Percentiles rank a stretch among this genome's conserved stretches.
phyloP scores from a whole-genome alignment of 371 early-diverging fungal species.

The Coemansia sp. region DNA sequence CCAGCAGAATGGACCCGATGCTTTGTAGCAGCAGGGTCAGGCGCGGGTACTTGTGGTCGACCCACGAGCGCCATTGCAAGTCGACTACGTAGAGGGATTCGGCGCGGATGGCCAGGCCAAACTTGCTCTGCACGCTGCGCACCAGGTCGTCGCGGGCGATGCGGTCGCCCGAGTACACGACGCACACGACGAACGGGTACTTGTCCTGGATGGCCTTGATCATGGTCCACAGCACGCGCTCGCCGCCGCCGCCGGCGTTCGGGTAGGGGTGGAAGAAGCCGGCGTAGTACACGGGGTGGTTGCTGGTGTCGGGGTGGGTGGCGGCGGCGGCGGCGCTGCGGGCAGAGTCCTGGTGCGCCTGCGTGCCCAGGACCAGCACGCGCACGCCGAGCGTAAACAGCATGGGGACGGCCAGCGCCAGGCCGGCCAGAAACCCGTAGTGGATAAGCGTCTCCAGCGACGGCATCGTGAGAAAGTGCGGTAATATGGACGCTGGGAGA shows the following conservation, averaged over 20 bases:
- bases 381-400: slow-evolving; percentile 17
- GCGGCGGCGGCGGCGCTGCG: neutral
- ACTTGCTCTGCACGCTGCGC: slow-evolving; percentile 54
- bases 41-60: slow-evolving; percentile 74
- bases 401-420: slow-evolving; percentile 11
- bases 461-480: slow-evolving; percentile 7
- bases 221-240: slow-evolving; percentile 91
- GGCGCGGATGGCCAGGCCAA: slow-evolving; percentile 73
- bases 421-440: slow-evolving; percentile 20
- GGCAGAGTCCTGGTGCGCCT: slow-evolving; percentile 17
- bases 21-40: slow-evolving; percentile 87
- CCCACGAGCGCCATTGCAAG: slow-evolving; percentile 62
- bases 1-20: slow-evolving; percentile 76
- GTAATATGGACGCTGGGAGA: neutral
- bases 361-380: slow-evolving; percentile 30
- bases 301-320: slow-evolving; percentile 23
- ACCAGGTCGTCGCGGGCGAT: slow-evolving; percentile 43
- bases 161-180: slow-evolving; percentile 80
- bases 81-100: slow-evolving; percentile 58
- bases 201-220: slow-evolving; percentile 72
- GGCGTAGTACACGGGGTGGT: slow-evolving; percentile 42
- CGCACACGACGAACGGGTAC: slow-evolving; percentile 63
- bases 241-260: slow-evolving; percentile 95
- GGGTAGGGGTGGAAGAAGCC: slow-evolving; percentile 92
- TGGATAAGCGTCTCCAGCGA: slow-evolving; percentile 19